phyloP scores from a whole-genome alignment of 2,329 filamentous ascomycete species.

The Penicillium paneum region DNA sequence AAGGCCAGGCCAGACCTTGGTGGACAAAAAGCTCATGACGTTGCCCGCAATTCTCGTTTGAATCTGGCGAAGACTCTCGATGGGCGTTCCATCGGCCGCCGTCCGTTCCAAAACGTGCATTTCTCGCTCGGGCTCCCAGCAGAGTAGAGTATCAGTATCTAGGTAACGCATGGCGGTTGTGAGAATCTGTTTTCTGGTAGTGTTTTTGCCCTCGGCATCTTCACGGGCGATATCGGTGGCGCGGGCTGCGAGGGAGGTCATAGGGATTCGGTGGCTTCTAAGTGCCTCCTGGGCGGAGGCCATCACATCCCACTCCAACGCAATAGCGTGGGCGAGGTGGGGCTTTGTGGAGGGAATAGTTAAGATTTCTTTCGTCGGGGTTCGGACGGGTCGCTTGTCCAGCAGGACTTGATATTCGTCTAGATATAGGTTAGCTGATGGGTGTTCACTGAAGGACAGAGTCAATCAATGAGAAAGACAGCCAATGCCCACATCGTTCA shows the following conservation, averaged over 20 bases:
- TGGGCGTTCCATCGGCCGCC: constrained; percentile 44
- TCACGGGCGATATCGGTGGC: constrained; percentile 75
- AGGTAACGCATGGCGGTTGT: constrained; percentile 77
- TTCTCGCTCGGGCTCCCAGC: constrained; percentile 68
- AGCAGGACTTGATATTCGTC: constrained; percentile 65
- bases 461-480: neutral
- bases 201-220: constrained; percentile 53
- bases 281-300: constrained; percentile 78
- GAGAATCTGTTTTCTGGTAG: constrained; percentile 62
- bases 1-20: constrained; percentile 78
- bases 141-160: constrained; percentile 86
- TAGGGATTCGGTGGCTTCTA: constrained; percentile 80
- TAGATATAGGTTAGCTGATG: constrained; percentile 12
- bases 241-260: constrained; percentile 80
- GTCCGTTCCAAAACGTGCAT: constrained; percentile 49
- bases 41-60: constrained; percentile 68
- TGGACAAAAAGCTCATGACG: constrained; percentile 68
- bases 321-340: constrained; percentile 78
- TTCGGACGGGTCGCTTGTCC: constrained; percentile 75
- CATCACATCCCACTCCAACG: constrained; percentile 89
- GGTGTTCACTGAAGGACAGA: neutral
- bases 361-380: constrained; percentile 69
- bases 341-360: constrained; percentile 71
- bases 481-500: neutral
- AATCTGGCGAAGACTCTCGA: constrained; percentile 64